These are phyloP conservation scores for Rhododendron mucronatum DNA, from an alignment of 148 eudicot genomes.

Conservation along the genomic window DNA sequence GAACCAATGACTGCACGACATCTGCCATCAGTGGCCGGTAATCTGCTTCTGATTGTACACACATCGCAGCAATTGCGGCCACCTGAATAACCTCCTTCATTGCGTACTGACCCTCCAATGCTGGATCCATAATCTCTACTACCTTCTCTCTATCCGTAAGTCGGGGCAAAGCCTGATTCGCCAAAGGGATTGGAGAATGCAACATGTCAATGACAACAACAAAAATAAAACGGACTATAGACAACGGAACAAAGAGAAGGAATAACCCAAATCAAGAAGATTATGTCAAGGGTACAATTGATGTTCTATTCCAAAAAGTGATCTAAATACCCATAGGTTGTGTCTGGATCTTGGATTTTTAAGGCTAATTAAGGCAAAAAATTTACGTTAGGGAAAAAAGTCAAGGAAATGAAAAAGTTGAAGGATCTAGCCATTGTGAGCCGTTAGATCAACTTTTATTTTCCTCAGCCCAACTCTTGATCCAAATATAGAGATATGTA, in stretches of 20 bases:
- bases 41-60: constrained; percentile 92
- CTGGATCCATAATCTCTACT: constrained; percentile 79
- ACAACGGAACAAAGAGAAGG: background rate
- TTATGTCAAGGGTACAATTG: background rate
- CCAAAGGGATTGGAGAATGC: background rate
- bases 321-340: background rate
- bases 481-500: background rate
- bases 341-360: background rate
- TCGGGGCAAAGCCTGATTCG: constrained; percentile 67
- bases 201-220: background rate
- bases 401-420: background rate
- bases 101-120: constrained; percentile 74
- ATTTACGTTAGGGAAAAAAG: background rate
- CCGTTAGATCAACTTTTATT: background rate
- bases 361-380: background rate
- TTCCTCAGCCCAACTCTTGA: background rate
- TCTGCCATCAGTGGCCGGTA: constrained; percentile 96
- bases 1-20: constrained; percentile 89
- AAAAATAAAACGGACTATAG: background rate
- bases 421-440: background rate
- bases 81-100: constrained; percentile 88
- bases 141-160: constrained; percentile 88
- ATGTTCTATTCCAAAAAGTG: background rate
- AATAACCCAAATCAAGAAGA: background rate
- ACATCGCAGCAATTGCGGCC: constrained; percentile 97